A percentile compares a stretch with the other conserved stretches of the same genome.
phyloP scores from a whole-genome alignment of 805 yeast genomes.

The Starmerella vaccinii region DNA sequence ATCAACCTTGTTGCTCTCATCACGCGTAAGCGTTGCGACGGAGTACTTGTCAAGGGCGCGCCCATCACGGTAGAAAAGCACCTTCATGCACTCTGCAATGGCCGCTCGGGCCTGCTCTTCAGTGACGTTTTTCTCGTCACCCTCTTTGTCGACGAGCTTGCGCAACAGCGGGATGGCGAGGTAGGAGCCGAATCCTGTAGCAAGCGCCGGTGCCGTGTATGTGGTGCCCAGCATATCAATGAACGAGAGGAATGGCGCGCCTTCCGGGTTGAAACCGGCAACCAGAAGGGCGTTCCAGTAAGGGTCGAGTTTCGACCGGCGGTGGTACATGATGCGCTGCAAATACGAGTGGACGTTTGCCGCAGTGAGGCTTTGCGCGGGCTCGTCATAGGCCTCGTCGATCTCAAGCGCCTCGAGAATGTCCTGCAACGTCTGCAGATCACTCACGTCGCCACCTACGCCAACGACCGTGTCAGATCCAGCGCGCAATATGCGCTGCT shows the following conservation, averaged over 20 bases:
- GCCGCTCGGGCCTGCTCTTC: slow-evolving; percentile 68
- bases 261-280: slow-evolving; percentile 71
- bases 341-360: slow-evolving; percentile 80
- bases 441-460: slow-evolving; percentile 87
- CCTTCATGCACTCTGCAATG: slow-evolving; percentile 84
- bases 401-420: slow-evolving; percentile 67
- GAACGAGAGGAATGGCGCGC: slow-evolving; percentile 65
- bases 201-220: slow-evolving; percentile 75
- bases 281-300: slow-evolving; percentile 90
- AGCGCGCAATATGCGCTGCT: slow-evolving; percentile 74
- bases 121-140: slow-evolving; percentile 56
- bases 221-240: slow-evolving; percentile 89
- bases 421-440: slow-evolving; percentile 73
- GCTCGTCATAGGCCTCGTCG: slow-evolving; percentile 63
- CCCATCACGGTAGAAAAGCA: slow-evolving; percentile 91
- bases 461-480: slow-evolving; percentile 87
- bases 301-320: slow-evolving; percentile 91
- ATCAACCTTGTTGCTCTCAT: slow-evolving; percentile 49
- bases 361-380: slow-evolving; percentile 56
- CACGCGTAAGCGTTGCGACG: slow-evolving; percentile 60
- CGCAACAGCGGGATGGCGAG: slow-evolving; percentile 88
- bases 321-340: slow-evolving; percentile 68
- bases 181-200: slow-evolving; percentile 95
- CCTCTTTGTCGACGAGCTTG: slow-evolving; percentile 68
- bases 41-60: slow-evolving; percentile 81